Conservation (phyloP, 768 basidiomycete species). For the Sarcomyxa edulis region DNA sequence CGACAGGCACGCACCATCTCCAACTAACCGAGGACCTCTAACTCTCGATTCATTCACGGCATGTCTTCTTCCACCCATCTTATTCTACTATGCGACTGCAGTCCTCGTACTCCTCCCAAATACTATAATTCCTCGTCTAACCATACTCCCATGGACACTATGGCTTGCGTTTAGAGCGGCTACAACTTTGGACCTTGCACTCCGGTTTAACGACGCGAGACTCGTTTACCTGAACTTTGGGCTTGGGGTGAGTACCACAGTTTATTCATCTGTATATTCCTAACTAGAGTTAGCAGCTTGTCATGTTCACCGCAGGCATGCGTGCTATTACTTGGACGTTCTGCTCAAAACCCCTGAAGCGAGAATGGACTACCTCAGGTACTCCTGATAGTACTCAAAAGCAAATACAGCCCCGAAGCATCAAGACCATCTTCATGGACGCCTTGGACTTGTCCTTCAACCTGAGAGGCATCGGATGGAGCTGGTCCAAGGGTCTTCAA, state of each 20-base stretch:
- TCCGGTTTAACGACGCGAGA: constrained; percentile 23
- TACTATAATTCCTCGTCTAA: constrained; percentile 36
- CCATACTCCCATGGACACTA: constrained; percentile 44
- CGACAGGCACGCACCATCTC: constrained; percentile 20
- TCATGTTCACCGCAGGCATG: constrained; percentile 28
- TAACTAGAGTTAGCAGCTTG: constrained; percentile 25
- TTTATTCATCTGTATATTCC: constrained; percentile 1
- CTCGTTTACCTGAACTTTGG: constrained; percentile 39
- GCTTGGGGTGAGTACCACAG: constrained; percentile 29
- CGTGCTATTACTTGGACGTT: constrained; percentile 38
- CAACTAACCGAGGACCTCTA: constrained; percentile 28
- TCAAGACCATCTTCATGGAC: constrained; percentile 24
- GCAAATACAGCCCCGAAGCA: constrained; percentile 7
- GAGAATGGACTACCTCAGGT: constrained; percentile 7
- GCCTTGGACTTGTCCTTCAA: constrained; percentile 45
- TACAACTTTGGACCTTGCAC: constrained; percentile 38
- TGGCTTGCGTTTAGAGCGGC: constrained; percentile 36
- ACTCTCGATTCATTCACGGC: constrained; percentile 25
- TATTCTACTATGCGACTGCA: constrained; percentile 47
- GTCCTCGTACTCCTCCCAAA: constrained; percentile 44
- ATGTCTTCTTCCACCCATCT: constrained; percentile 33
- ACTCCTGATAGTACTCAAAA: background rate
- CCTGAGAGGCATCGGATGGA: constrained; percentile 57
- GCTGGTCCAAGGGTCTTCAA: constrained; percentile 44
- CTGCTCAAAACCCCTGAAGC: constrained; percentile 25